Conservation (phyloP, 2,329 filamentous ascomycete genomes). For the Catunica adiposa region DNA sequence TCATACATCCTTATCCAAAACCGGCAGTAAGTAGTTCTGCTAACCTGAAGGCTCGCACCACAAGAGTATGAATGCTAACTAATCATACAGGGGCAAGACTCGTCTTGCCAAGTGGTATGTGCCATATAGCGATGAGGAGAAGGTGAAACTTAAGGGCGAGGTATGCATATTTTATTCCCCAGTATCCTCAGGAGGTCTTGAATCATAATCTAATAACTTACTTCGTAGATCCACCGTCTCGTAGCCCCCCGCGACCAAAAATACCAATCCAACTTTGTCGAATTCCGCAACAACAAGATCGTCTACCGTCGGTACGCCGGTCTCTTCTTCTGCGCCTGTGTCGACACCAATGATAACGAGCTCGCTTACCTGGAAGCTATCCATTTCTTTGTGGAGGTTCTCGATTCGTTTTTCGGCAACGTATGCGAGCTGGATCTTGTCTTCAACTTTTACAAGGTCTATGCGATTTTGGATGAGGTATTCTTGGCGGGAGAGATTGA, state of each 20-base stretch:
- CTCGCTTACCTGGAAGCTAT: constrained; percentile 92
- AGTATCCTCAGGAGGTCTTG: no score
- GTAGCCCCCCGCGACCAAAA: constrained; percentile 97
- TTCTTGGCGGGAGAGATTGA: constrained; percentile 96
- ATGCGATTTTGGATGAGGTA: constrained; percentile 95
- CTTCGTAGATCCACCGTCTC: constrained; percentile 71
- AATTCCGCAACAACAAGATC: constrained; percentile 86
- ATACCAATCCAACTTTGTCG: constrained; percentile 99
- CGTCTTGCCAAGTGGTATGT: constrained; percentile 98
- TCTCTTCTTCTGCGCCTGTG: constrained; percentile 97
- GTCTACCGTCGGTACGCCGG: constrained; percentile 96
- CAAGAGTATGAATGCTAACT: neutral
- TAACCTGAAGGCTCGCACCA: neutral
- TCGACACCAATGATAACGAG: constrained; percentile 98
- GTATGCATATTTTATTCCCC: constrained; percentile 28
- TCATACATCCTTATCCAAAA: constrained; percentile 79
- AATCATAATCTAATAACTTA: constrained; percentile 1
- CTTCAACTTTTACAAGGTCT: constrained; percentile 75
- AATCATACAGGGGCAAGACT: constrained; percentile 70
- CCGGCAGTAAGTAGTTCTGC: constrained; percentile 40
- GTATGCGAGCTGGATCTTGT: constrained; percentile 93
- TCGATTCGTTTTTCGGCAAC: constrained; percentile 97
- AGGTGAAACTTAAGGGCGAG: constrained; percentile 97
- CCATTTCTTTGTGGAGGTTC: constrained; percentile 97
- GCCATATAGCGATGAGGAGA: constrained; percentile 96